Evolutionary conservation across 345 rosid genomes (phyloP).

Genomic region (Eucalyptus globulus): DNA sequence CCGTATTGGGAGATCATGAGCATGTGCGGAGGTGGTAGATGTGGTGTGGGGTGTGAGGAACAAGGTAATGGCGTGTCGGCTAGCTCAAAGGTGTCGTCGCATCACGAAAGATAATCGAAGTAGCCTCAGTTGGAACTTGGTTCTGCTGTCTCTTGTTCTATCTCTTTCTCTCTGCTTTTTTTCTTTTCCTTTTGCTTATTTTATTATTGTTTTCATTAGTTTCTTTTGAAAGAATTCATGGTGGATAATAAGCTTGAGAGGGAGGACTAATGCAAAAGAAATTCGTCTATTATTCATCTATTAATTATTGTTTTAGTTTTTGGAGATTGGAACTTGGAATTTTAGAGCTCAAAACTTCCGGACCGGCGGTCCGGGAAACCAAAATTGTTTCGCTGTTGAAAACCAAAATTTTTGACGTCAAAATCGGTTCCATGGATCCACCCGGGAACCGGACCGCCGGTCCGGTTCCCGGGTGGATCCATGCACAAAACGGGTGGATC

Average conservation of each 20-base stretch:
- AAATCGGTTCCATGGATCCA: too few relatives aligned
- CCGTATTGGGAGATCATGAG: background rate
- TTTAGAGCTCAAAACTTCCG: too few relatives aligned
- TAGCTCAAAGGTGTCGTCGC: background rate
- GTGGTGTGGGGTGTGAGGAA: background rate
- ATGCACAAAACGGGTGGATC: too few relatives aligned
- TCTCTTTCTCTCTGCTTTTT: background rate
- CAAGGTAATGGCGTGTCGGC: background rate
- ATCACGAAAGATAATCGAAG: background rate
- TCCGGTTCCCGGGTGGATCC: too few relatives aligned
- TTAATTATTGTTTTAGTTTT: too few relatives aligned
- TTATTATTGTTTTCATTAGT: background rate
- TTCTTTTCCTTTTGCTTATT: background rate
- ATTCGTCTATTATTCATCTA: too few relatives aligned
- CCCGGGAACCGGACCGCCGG: too few relatives aligned
- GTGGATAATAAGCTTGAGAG: background rate
- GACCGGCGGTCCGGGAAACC: too few relatives aligned
- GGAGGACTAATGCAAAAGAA: background rate
- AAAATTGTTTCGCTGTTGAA: too few relatives aligned
- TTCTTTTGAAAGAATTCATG: background rate
- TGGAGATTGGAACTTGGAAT: too few relatives aligned
- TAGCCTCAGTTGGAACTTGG: background rate
- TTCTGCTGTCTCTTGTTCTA: background rate
- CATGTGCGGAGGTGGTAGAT: background rate
- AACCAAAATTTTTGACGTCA: too few relatives aligned